Evolutionary conservation across 1,284 basidiomycete species (phyloP).

Genomic region (Paramarasmius palmivorus): DNA sequence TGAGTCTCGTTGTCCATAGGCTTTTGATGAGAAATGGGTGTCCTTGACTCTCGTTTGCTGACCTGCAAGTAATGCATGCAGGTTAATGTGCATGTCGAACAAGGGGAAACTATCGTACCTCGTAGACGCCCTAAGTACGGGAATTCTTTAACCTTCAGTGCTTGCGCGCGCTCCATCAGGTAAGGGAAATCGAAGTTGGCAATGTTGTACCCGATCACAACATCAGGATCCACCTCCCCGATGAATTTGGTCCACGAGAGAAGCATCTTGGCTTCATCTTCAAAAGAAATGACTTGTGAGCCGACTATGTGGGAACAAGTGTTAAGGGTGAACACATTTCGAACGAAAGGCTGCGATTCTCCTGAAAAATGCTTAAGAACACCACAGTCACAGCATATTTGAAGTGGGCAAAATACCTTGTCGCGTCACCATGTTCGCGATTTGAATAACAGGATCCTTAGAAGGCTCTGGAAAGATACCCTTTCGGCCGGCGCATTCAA

Average conservation of each 20-base stretch:
- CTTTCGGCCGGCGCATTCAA: constrained; percentile 95
- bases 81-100: constrained; percentile 5
- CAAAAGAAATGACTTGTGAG: constrained; percentile 88
- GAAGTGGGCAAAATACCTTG: constrained; percentile 62
- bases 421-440: constrained; percentile 95
- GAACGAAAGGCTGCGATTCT: constrained; percentile 87
- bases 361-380: constrained; percentile 45
- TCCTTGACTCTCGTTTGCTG: constrained; percentile 80
- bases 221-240: constrained; percentile 85
- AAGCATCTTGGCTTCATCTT: constrained; percentile 75
- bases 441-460: constrained; percentile 92
- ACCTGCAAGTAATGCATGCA: constrained; percentile 42
- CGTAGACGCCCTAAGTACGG: constrained; percentile 78
- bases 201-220: constrained; percentile 94
- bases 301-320: constrained; percentile 92
- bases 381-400: background rate
- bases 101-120: constrained; percentile 43
- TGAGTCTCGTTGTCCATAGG: constrained; percentile 92
- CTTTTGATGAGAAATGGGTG: constrained; percentile 95
- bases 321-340: constrained; percentile 95
- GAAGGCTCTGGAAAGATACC: constrained; percentile 92
- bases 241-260: constrained; percentile 85
- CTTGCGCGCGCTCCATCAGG: constrained; percentile 85
- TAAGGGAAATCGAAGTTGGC: constrained; percentile 94
- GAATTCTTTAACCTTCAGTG: constrained; percentile 74